These are phyloP conservation scores for Vitis cinerea DNA, from an alignment of 164 flowering plant species.

Conservation along the genomic window DNA sequence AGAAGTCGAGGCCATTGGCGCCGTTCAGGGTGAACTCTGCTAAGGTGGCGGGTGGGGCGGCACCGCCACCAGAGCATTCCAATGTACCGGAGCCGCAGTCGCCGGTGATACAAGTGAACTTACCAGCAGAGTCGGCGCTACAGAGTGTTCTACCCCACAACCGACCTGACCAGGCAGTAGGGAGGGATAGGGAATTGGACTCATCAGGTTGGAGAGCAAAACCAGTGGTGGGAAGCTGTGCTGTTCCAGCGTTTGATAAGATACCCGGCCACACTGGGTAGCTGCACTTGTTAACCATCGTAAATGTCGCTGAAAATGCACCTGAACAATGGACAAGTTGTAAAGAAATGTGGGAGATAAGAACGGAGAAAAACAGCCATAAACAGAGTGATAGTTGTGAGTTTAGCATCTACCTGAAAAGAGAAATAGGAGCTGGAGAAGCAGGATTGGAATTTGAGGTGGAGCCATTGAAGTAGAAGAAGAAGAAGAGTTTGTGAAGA, in stretches of 20 bases:
- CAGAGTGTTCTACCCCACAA: constrained; percentile 63
- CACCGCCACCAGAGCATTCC: constrained; percentile 54
- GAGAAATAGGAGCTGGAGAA: no score
- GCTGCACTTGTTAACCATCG: constrained; percentile 42
- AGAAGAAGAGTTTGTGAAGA: no score
- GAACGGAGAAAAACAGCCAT: no score
- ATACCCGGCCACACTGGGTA: constrained; percentile 59
- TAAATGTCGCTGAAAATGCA: constrained; percentile 34
- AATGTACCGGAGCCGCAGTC: constrained; percentile 57
- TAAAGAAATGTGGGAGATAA: neutral
- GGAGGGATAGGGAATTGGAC: constrained; percentile 34
- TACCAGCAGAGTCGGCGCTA: constrained; percentile 32
- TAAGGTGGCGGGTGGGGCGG: constrained; percentile 61
- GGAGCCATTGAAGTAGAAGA: no score
- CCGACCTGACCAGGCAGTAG: constrained; percentile 59
- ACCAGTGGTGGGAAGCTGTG: constrained; percentile 43
- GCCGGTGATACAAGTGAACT: constrained; percentile 50
- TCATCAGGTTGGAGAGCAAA: constrained; percentile 38
- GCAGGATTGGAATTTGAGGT: no score
- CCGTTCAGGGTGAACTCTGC: constrained; percentile 72
- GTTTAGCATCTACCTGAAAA: no score
- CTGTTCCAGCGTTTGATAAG: constrained; percentile 44
- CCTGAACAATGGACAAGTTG: neutral
- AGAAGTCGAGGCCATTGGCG: constrained; percentile 55
- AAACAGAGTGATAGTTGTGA: no score